Evolutionary conservation across 2,329 filamentous ascomycete species (phyloP).

Genomic region (Dissoconium aciculare): DNA sequence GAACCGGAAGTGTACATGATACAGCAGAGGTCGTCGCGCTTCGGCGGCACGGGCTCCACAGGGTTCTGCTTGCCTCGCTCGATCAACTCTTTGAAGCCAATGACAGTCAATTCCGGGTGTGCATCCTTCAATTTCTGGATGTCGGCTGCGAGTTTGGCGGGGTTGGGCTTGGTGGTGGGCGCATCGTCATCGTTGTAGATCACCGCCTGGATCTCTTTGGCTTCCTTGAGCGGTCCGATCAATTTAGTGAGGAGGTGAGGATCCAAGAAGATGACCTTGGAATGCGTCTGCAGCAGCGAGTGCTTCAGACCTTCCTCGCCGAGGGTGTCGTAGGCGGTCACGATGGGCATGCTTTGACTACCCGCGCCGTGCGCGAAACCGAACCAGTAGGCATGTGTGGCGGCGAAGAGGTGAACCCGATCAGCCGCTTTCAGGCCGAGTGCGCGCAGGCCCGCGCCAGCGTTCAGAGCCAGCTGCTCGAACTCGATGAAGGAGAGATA

Average conservation of each 20-base stretch:
- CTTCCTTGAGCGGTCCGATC: slow-evolving; percentile 39
- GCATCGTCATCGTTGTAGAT: slow-evolving; percentile 42
- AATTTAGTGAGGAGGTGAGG: slow-evolving; percentile 50
- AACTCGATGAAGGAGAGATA: slow-evolving; percentile 72
- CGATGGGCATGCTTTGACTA: slow-evolving; percentile 79
- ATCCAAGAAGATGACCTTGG: slow-evolving; percentile 75
- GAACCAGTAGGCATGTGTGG: slow-evolving; percentile 76
- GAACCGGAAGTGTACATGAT: slow-evolving; percentile 75
- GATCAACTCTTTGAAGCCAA: slow-evolving; percentile 42
- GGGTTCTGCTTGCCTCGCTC: slow-evolving; percentile 49
- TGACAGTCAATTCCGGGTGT: slow-evolving; percentile 37
- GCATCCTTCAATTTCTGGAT: slow-evolving; percentile 40
- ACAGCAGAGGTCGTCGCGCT: slow-evolving; percentile 66
- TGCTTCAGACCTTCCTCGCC: slow-evolving; percentile 73
- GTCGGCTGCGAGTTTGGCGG: slow-evolving; percentile 36
- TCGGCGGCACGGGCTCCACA: slow-evolving; percentile 54
- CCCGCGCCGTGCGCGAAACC: slow-evolving; percentile 51
- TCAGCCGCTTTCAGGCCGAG: slow-evolving; percentile 53
- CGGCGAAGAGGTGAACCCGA: slow-evolving; percentile 66
- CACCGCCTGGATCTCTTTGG: slow-evolving; percentile 41
- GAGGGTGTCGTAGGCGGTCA: slow-evolving; percentile 89
- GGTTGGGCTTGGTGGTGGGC: slow-evolving; percentile 17
- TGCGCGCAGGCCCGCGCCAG: slow-evolving; percentile 59
- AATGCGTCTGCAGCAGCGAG: slow-evolving; percentile 67
- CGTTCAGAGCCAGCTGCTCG: slow-evolving; percentile 50